A percentile compares a stretch with the other conserved stretches of the same genome.
Conservation (phyloP, 2,329 filamentous ascomycete genomes). For the Stemphylium beticola region DNA sequence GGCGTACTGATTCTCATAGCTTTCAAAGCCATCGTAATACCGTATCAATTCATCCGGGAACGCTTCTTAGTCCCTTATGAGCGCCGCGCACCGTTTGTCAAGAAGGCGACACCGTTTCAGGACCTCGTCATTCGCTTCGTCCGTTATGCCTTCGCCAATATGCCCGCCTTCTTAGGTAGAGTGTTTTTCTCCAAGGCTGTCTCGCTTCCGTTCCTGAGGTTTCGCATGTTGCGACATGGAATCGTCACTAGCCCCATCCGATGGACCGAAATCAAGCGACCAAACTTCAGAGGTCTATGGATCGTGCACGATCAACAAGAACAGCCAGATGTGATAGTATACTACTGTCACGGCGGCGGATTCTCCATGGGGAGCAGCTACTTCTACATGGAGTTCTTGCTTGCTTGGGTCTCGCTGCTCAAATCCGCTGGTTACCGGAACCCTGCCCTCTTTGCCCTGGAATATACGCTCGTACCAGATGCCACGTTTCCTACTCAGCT, state of each 20-base stretch:
- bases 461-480: slow-evolving; percentile 82
- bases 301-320: slow-evolving; percentile 65
- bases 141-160: slow-evolving; percentile 75
- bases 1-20: slow-evolving; percentile 39
- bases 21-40: slow-evolving; percentile 62
- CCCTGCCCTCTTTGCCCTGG: slow-evolving; percentile 78
- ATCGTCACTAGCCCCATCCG: slow-evolving; percentile 66
- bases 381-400: slow-evolving; percentile 82
- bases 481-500: slow-evolving; percentile 75
- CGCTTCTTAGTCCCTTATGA: slow-evolving; percentile 58
- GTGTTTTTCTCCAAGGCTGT: slow-evolving; percentile 81
- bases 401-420: slow-evolving; percentile 73
- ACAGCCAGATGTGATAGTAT: slow-evolving; percentile 77
- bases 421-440: slow-evolving; percentile 71
- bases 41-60: slow-evolving; percentile 64
- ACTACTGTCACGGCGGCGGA: slow-evolving; percentile 83
- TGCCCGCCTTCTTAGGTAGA: slow-evolving; percentile 71
- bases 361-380: slow-evolving; percentile 82
- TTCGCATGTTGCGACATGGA: slow-evolving; percentile 77
- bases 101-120: slow-evolving; percentile 73
- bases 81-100: slow-evolving; percentile 67
- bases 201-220: slow-evolving; percentile 74
- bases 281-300: slow-evolving; percentile 70
- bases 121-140: slow-evolving; percentile 79
- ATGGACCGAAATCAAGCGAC: slow-evolving; percentile 66